These are phyloP conservation scores for Salix arbutifolia DNA, from an alignment of 345 rosid species.

Conservation along the genomic window DNA sequence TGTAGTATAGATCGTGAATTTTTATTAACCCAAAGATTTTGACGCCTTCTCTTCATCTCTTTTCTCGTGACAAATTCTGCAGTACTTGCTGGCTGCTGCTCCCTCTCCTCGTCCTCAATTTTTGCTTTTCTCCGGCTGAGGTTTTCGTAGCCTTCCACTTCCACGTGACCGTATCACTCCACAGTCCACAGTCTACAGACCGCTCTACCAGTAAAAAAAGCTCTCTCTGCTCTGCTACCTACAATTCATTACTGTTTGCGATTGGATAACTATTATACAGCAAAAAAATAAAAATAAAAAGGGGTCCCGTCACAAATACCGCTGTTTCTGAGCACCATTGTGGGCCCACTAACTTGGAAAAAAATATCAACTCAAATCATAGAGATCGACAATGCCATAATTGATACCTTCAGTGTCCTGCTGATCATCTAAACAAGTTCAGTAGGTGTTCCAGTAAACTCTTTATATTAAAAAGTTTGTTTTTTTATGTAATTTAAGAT, in stretches of 20 bases:
- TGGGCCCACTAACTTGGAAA: background rate
- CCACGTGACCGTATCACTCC: background rate
- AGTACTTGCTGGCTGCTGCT: background rate
- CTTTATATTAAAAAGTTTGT: too few species aligned
- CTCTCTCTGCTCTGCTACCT: background rate
- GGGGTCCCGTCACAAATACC: background rate
- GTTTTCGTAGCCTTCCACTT: background rate
- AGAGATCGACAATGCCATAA: background rate
- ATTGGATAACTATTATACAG: background rate
- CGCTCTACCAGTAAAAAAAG: background rate
- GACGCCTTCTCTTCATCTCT: background rate
- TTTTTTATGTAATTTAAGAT: too few species aligned
- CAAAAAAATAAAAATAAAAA: background rate
- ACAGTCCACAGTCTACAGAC: background rate
- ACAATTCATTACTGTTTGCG: background rate
- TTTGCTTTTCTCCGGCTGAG: background rate
- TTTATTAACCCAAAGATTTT: background rate
- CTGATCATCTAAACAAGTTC: too few species aligned
- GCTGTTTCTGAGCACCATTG: background rate
- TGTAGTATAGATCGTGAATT: background rate
- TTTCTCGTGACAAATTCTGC: background rate
- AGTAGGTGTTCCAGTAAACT: too few species aligned
- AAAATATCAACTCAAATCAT: background rate
- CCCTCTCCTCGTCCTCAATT: too few species aligned
- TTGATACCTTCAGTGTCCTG: background rate